Evolutionary conservation across 2,329 filamentous ascomycete species (phyloP), one percentile per base, ranked within the genome.

Genomic region (Dothiorella sarmentorum): DNA sequence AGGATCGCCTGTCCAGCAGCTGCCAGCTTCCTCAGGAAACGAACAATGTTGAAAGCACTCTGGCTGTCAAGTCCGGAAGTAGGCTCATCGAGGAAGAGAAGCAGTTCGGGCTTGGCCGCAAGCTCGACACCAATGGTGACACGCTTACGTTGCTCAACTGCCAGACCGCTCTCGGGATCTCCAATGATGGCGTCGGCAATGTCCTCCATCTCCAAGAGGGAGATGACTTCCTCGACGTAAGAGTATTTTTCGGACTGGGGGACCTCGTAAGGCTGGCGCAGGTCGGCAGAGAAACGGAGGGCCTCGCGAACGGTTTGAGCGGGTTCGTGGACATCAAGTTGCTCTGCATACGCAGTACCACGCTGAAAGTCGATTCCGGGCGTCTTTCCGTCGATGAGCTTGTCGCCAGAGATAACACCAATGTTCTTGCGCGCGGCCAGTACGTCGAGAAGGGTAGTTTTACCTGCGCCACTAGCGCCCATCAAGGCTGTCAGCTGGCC

Each of bases 1-100:
- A 96, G 81, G 64, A 96, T 91, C 9, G 91, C 91, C 69, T 96
- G 91, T 1, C 91, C 91, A 2, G 88, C 88, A n/a, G 82, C 79
- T 51, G 88, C 85, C 5, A 91, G 81, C 74, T 90, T 91, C 66
- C 84, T 85, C n/a, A 91, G 76, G 78, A 91, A 89, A 31, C 87
- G 85, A 24, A 90, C 85, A 63, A 90, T 90, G 72, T 89, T 89
- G 76, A 87, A 91, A 17, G 88, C 87, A 59, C 82, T 85, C 69
- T 89, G 85, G 27, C 81, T 85, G 68, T 89, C 86, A 1, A 92
- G 82, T 58, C 89, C 89, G 2, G 85, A 88, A 0, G 89, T 91
- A 0, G 88, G 89, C 71, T 92, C 89, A 63, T 92, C 89, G 35
- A 92, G 75, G 79, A 92, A 92, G 20, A 92, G 80, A 1, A 91